Percentiles rank a stretch among this genome's conserved stretches.
These are phyloP conservation scores for Paraphysoderma sedebokerense DNA, from an alignment of 371 early-diverging fungal genomes.

Conservation along the genomic window DNA sequence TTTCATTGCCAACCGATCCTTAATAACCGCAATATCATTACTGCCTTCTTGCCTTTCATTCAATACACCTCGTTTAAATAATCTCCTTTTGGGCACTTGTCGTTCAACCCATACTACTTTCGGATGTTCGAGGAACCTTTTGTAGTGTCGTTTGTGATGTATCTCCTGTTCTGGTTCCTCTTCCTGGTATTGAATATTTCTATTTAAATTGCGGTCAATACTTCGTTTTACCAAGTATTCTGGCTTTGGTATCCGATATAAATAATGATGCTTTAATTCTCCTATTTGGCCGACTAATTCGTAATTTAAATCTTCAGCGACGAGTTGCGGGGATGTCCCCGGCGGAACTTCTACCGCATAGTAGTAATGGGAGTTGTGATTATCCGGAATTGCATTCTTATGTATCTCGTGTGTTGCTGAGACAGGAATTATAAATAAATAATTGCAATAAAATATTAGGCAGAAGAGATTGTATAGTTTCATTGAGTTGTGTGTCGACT, in stretches of 20 bases:
- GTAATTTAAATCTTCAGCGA: conserved; percentile 14
- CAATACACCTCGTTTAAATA: conserved; percentile 9
- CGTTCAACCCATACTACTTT: conserved; percentile 12
- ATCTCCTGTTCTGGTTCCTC: neutral
- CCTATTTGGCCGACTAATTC: conserved; percentile 47
- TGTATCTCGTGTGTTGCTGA: no score
- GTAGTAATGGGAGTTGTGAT: conserved; percentile 17
- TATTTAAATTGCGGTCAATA: no score
- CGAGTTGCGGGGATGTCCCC: neutral
- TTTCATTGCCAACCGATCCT: conserved; percentile 17
- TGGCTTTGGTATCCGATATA: conserved; percentile 34
- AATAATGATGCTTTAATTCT: conserved; percentile 38
- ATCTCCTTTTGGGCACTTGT: conserved; percentile 14
- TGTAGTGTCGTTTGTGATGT: neutral
- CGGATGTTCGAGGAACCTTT: conserved; percentile 6
- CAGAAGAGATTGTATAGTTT: no score
- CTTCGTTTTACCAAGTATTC: no score
- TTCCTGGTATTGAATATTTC: no score
- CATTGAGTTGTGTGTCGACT: no score
- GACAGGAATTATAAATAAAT: no score
- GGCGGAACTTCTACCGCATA: conserved; percentile 12
- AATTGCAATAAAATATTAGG: no score
- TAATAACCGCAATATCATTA: conserved; percentile 4
- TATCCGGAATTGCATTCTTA: no score
- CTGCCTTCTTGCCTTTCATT: conserved; percentile 3